Base-by-base conservation (phyloP, 306 rosid species). In the Oemleria cerasiformis region DNA sequence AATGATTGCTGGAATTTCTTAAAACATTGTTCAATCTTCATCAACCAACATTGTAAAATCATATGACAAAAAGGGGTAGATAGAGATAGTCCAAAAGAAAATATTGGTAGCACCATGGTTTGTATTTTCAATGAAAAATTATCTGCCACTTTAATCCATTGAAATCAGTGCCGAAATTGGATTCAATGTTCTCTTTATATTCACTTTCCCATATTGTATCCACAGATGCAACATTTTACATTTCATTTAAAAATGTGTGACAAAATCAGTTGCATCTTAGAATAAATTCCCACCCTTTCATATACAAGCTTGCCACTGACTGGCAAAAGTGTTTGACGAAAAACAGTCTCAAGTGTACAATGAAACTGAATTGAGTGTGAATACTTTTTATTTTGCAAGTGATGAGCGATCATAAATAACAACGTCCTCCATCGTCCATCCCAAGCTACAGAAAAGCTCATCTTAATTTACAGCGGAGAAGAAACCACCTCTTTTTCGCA, bases 231-330 rank as follows among this genome's bases (percentile, higher is more conserved):
- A 69, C 73, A 40, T 69, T 21, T 20, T 55, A 16, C 16, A 19
- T 50, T 65, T 65, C 44, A 41, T 20, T 20, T 41, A 9, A 8
- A 41, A 40, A 69, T 10, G 14, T 21, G 53, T 55, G 55, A 45
- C 21, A 39, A 55, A 42, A 69, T 30, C 2, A 30, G 3, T 30
- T 30, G 3, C 36, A 30, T 30, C 36, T 30, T 30, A 30, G 36
- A 30, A 72, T 9, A 49, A 25, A 58, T 67, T 11, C 61, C 48
- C 45, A 67, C 25, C 65, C 44, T 2, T 41, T 15, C 64, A 69
- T 75, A 66, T 69, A 75, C 71, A 73, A 82, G 62, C 68, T 75
- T 71, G 70, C 76, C 71, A 73, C 54, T 70, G 59, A 70, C 72
- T 53, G 63, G 69, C 72, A 78, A 66, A 30, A 2, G 36, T 30